Conservation (phyloP, 352 stramenopile species). For the Halophytophthora batemanensis region DNA sequence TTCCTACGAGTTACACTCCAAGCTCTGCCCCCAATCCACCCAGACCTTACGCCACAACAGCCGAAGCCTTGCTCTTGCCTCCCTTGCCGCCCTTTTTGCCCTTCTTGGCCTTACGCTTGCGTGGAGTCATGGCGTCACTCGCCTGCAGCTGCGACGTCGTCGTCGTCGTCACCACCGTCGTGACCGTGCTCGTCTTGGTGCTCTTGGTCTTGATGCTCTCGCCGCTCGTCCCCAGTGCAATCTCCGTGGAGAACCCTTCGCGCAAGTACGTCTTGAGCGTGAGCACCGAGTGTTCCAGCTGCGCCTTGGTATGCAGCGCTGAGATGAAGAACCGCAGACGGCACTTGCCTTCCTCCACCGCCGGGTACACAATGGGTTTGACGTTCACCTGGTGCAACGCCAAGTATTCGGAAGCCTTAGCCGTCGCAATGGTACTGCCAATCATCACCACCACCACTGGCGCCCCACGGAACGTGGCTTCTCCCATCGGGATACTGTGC, state of each 20-base stretch:
- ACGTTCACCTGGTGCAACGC: conserved; percentile 63
- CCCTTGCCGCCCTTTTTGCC: no score
- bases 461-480: conserved; percentile 61
- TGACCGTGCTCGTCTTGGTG: conserved; percentile 4
- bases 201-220: conserved; percentile 1
- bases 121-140: background rate
- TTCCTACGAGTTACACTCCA: no score
- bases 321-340: conserved; percentile 87
- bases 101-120: no score
- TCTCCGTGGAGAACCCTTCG: conserved; percentile 8
- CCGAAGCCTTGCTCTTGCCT: no score
- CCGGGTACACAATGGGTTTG: conserved; percentile 84
- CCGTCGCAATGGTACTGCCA: conserved; percentile 73
- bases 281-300: conserved; percentile 59
- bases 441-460: conserved; percentile 80
- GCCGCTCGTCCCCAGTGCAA: no score
- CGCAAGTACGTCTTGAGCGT: conserved; percentile 37
- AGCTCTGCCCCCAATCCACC: no score
- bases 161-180: background rate
- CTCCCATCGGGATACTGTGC: conserved; percentile 54
- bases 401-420: conserved; percentile 67
- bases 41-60: no score
- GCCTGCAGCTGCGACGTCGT: background rate
- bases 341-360: conserved; percentile 82
- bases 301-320: conserved; percentile 60